Percentiles rank a stretch among this genome's conserved stretches.
These are phyloP conservation scores for Begonia masoniana DNA, from an alignment of 306 rosid genomes.

Conservation along the genomic window DNA sequence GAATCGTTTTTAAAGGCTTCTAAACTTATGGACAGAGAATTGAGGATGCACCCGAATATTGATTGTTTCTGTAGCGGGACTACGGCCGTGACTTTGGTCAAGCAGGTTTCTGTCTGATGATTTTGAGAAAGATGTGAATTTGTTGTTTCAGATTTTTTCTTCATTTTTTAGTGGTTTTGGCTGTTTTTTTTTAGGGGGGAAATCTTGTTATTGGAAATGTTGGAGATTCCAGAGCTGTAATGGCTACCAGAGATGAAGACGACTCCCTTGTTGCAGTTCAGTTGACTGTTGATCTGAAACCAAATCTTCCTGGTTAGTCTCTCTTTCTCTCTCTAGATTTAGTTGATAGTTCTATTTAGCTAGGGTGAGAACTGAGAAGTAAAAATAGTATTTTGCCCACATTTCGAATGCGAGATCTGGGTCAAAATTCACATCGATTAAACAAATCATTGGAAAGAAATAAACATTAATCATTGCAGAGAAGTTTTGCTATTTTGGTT, in stretches of 20 bases:
- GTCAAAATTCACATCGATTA: too few species aligned
- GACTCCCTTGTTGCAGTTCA: slow-evolving; percentile 61
- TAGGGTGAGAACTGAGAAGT: too few species aligned
- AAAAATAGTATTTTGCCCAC: too few species aligned
- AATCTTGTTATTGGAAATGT: slow-evolving; percentile 78
- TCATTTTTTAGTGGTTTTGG: neutral
- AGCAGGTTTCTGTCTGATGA: slow-evolving; percentile 44
- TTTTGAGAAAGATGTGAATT: too few species aligned
- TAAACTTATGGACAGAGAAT: slow-evolving; percentile 82
- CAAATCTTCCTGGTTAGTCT: slow-evolving; percentile 78
- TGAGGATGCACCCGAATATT: slow-evolving; percentile 51
- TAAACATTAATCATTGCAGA: too few species aligned
- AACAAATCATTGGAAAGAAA: too few species aligned
- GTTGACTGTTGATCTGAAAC: slow-evolving; percentile 98
- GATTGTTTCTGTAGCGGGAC: slow-evolving; percentile 97
- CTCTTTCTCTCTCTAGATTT: too few species aligned
- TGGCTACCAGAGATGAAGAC: slow-evolving; percentile 68
- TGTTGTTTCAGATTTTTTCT: too few species aligned
- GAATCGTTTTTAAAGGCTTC: slow-evolving; percentile 82
- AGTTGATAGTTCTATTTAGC: too few species aligned
- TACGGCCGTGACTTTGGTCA: slow-evolving; percentile 85
- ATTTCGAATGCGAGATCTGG: too few species aligned
- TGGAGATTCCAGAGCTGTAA: slow-evolving; percentile 95
- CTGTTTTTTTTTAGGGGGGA: slow-evolving; percentile 43
- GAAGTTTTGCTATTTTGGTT: too few species aligned